Conservation (phyloP, 2,329 filamentous ascomycete genomes). For the Exophiala viscosa region DNA sequence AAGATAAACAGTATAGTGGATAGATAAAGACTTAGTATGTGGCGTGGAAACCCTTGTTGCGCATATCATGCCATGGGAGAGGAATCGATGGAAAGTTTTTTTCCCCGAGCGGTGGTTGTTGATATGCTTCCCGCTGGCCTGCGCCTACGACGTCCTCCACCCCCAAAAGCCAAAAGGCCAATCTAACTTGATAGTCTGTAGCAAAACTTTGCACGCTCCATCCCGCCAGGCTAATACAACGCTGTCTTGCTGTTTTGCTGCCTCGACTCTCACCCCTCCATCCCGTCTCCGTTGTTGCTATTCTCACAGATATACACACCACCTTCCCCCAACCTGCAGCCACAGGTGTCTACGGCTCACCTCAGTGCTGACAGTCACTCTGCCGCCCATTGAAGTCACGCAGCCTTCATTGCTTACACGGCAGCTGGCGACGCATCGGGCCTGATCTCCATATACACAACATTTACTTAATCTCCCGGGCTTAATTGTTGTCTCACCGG, state of each 20-base stretch:
- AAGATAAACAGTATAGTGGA: no score
- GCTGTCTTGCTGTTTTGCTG: not conserved
- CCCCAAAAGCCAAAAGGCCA: conserved; percentile 8
- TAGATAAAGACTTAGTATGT: no score
- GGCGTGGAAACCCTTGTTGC: no score
- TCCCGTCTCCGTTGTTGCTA: conserved; percentile 3
- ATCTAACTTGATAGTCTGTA: conserved; percentile 19
- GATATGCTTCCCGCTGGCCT: not conserved
- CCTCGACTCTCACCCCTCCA: conserved; percentile 1
- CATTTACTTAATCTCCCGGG: conserved; percentile 19
- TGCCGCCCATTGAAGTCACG: conserved; percentile 11
- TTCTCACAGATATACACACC: conserved; percentile 12
- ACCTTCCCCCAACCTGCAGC: conserved; percentile 6
- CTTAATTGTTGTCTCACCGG: conserved; percentile 17
- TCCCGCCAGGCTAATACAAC: not conserved
- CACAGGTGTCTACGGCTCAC: conserved; percentile 15
- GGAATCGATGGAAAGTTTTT: no score
- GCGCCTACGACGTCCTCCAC: not conserved
- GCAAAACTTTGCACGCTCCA: conserved; percentile 23
- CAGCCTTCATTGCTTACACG: conserved; percentile 19
- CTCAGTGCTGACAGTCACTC: conserved; percentile 20
- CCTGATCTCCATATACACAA: conserved; percentile 11
- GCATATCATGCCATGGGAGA: no score
- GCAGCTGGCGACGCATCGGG: conserved; percentile 9
- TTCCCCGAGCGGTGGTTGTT: no score